Evolutionary conservation across 192 early-diverging fungal species (phyloP).

Genomic region (Paraglomus occultum): DNA sequence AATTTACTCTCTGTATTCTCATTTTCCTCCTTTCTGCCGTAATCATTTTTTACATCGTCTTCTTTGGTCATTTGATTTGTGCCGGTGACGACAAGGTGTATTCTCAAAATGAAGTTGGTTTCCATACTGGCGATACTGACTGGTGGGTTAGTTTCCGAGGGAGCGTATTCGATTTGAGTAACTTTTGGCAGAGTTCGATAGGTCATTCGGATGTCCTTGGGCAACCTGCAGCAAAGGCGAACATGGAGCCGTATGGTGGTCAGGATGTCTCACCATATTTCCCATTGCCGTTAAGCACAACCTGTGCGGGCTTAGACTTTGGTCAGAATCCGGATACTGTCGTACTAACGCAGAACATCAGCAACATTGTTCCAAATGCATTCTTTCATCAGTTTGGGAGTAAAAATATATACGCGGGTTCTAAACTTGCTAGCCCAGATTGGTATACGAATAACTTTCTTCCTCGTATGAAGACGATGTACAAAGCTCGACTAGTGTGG

Average conservation of each 20-base stretch:
- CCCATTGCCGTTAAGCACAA: slow-evolving; percentile 52
- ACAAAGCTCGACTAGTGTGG: slow-evolving; percentile 62
- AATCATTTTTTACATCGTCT: slow-evolving; percentile 87
- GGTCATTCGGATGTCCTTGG: slow-evolving; percentile 50
- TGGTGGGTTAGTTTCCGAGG: slow-evolving; percentile 68
- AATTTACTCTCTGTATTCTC: slow-evolving; percentile 78
- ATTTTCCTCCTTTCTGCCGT: slow-evolving; percentile 74
- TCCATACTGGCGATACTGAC: slow-evolving; percentile 57
- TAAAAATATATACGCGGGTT: slow-evolving; percentile 38
- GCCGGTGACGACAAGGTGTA: slow-evolving; percentile 67
- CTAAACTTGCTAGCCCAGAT: slow-evolving; percentile 41
- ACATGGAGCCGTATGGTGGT: slow-evolving; percentile 58
- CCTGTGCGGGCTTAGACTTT: slow-evolving; percentile 49
- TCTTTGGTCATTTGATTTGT: slow-evolving; percentile 80
- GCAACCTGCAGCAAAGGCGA: slow-evolving; percentile 34
- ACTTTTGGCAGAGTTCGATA: slow-evolving; percentile 46
- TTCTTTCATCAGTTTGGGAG: slow-evolving; percentile 37
- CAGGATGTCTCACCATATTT: slow-evolving; percentile 65
- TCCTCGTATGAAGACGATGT: slow-evolving; percentile 44
- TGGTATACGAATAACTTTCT: slow-evolving; percentile 54
- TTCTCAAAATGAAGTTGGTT: slow-evolving; percentile 54
- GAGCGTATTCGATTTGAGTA: slow-evolving; percentile 66
- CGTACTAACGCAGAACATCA: slow-evolving; percentile 36
- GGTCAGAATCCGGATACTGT: slow-evolving; percentile 32
- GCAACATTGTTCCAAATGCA: slow-evolving; percentile 23